Evolutionary conservation across 2,329 filamentous ascomycete genomes (phyloP), one percentile per base, ranked within the genome.

Genomic region (Lachnellula hyalina): DNA sequence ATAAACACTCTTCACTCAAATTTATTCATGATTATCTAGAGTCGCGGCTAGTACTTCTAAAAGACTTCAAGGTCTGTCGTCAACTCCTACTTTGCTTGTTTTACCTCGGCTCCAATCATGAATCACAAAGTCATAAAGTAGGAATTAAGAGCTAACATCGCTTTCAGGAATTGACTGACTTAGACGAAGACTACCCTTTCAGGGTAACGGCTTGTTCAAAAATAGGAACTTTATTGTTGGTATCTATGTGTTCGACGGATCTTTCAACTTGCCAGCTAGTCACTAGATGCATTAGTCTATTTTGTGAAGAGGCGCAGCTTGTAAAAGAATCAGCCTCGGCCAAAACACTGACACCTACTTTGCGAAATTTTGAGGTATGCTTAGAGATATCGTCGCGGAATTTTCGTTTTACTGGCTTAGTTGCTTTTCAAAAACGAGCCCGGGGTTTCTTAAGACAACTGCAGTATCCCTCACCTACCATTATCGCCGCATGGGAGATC

Each of bases 381-480:
- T 71, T 74, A 23, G 83, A 86, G 58, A 81, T 88, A 50, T 77
- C 82, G 1, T 85, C 83, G 1, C 80, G 77, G 42, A 78, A 77
- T 1, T 87, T 87, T 63, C 76, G 82, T 28, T 85, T 87, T 62
- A 87, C 85, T 7, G 85, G 85, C 1, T 70, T 86, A 7, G 85
- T 87, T 11, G 85, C 84, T 2, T 88, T 88, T 63, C 85, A 88
- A 61, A 87, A 86, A 64, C 77, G 84, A 41, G 76, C 84, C 34
- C 77, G 84, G 45, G 75, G 76, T 12, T 74, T 87, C 34, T 67
- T 87, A 21, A 74, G 82, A 23, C 78, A 78, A 47, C 80, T 87
- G 72, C 77, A 81, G 48, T 79, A 78, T 59, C 85, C 85, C 19
- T 85, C 82, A 11, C 73, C 75, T n/a, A 84, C 83, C n/a, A 86